Conservation (phyloP, 352 stramenopile genomes). For the Phytophthora sp. region DNA sequence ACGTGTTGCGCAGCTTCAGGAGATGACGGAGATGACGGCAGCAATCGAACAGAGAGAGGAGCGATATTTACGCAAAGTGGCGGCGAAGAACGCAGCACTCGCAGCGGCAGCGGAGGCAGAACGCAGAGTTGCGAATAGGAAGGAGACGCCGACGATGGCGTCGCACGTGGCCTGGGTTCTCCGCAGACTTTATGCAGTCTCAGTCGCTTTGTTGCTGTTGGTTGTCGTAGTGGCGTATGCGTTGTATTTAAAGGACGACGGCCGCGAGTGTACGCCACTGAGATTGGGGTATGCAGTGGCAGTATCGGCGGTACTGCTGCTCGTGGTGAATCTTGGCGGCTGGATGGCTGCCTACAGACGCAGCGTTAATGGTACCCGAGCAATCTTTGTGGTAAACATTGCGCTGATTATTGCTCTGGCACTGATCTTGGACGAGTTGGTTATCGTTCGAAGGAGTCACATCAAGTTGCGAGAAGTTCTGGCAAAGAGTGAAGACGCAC, state of each 20-base stretch:
- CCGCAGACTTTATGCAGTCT: conserved; percentile 33
- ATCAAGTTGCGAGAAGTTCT: conserved; percentile 26
- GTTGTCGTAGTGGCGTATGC: conserved; percentile 23
- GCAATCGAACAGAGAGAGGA: conserved; percentile 59
- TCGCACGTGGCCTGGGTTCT: conserved; percentile 34
- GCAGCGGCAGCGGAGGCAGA: conserved; percentile 21
- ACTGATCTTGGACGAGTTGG: conserved; percentile 43
- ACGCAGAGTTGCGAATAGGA: conserved; percentile 1
- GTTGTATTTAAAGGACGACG: conserved; percentile 3
- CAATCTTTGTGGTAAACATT: conserved; percentile 22
- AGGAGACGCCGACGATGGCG: conserved; percentile 30
- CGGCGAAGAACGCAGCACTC: conserved; percentile 33
- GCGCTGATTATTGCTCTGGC: conserved; percentile 9
- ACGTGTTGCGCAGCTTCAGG: conserved; percentile 42
- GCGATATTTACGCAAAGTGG: conserved; percentile 51
- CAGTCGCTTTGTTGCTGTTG: conserved; percentile 27
- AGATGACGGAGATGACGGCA: conserved; percentile 52
- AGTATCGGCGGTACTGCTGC: conserved; percentile 1
- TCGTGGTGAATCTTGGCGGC: conserved; percentile 30
- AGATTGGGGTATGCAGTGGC: background rate
- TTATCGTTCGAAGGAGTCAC: conserved; percentile 41
- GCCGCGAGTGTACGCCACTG: background rate
- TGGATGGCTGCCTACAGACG: conserved; percentile 24
- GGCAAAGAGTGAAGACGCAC: background rate
- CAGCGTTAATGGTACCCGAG: conserved; percentile 26